Conservation (phyloP, 345 rosid species). For the Dimocarpus longan region DNA sequence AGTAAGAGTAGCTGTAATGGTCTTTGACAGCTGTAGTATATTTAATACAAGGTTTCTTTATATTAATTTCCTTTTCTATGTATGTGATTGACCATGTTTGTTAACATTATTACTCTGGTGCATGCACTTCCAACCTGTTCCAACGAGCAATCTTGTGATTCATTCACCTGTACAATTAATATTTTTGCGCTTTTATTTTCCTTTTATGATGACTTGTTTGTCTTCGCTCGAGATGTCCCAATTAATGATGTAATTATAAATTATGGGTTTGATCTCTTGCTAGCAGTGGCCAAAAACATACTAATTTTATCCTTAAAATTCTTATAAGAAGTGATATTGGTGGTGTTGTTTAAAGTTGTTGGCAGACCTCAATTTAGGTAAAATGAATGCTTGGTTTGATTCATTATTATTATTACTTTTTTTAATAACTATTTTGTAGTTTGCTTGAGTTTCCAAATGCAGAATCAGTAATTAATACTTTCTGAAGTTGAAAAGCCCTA, state of each 20-base stretch:
- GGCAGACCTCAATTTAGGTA: neutral
- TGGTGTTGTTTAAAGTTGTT: too few species aligned
- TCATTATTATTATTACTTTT: neutral
- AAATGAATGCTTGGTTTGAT: neutral
- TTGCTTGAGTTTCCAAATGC: neutral
- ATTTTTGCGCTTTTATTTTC: neutral
- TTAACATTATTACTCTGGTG: neutral
- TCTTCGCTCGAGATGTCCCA: neutral
- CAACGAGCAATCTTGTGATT: neutral
- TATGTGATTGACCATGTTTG: neutral
- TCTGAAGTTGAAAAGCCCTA: neutral
- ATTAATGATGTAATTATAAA: too few species aligned
- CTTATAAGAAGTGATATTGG: neutral
- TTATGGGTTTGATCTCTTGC: too few species aligned
- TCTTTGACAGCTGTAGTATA: neutral
- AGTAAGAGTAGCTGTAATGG: neutral
- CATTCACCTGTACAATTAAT: neutral
- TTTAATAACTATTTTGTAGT: neutral
- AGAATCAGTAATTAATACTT: neutral
- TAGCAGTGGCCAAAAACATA: neutral
- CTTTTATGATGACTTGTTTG: neutral
- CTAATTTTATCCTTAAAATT: neutral
- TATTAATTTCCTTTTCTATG: neutral
- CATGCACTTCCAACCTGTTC: neutral
- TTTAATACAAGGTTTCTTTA: neutral